These are phyloP conservation scores for Puccinia triticina DNA, from an alignment of 1,284 basidiomycete genomes.

Conservation along the genomic window DNA sequence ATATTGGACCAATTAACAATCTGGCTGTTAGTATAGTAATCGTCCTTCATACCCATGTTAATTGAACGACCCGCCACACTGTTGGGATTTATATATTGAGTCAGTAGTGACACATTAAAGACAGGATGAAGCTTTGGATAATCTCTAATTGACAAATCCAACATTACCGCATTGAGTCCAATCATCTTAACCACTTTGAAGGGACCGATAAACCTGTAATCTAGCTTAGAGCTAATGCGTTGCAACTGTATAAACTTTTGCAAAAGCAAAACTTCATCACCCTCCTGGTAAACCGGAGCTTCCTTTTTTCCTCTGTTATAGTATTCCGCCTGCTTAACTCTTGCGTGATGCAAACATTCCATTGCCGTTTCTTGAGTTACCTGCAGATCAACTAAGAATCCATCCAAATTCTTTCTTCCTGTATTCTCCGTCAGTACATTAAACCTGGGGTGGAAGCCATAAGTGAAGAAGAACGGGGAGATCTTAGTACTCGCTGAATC, in stretches of 20 bases:
- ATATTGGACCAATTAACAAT: too few relatives aligned
- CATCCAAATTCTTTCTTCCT: too few relatives aligned
- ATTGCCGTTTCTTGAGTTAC: neutral
- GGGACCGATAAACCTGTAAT: slow-evolving; percentile 11
- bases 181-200: slow-evolving; percentile 17
- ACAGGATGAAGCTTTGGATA: slow-evolving; percentile 23
- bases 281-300: neutral
- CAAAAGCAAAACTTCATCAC: slow-evolving; percentile 1
- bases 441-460: slow-evolving; percentile 10
- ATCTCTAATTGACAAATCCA: neutral
- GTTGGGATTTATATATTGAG: too few relatives aligned
- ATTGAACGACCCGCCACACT: too few relatives aligned
- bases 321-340: neutral
- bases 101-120: neutral
- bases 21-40: too few relatives aligned
- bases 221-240: neutral
- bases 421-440: slow-evolving; percentile 1
- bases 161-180: neutral
- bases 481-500: neutral
- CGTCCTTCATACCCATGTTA: too few relatives aligned
- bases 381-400: neutral
- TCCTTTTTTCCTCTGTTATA: neutral
- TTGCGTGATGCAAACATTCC: neutral
- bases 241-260: neutral
- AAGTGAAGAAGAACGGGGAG: slow-evolving; percentile 16